These are phyloP conservation scores for Pseudoturritis turrita DNA, from an alignment of 345 rosid genomes.

Conservation along the genomic window DNA sequence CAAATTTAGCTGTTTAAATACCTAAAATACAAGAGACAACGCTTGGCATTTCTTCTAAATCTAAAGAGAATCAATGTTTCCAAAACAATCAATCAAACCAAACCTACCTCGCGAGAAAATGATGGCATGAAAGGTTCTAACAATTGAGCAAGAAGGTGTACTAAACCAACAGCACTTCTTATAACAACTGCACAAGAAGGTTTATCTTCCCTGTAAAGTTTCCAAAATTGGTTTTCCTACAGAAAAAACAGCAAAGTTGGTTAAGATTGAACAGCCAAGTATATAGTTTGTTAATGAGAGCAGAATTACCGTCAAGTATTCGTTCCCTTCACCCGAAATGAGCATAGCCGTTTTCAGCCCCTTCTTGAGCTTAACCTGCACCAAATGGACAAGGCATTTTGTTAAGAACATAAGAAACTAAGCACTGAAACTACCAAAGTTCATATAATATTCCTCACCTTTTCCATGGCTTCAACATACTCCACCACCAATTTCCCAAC, in stretches of 20 bases:
- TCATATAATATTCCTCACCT: constrained; percentile 45
- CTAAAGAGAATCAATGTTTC: background rate
- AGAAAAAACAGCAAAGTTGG: constrained; percentile 10
- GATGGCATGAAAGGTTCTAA: constrained; percentile 97
- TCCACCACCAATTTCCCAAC: constrained; percentile 56
- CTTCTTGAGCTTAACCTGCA: constrained; percentile 87
- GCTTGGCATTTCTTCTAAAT: background rate
- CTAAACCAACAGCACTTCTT: constrained; percentile 77
- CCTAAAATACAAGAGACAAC: constrained; percentile 40
- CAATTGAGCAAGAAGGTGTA: constrained; percentile 74
- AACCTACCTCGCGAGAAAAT: constrained; percentile 71
- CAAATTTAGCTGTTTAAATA: constrained; percentile 81
- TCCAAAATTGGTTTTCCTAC: constrained; percentile 86
- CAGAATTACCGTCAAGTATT: constrained; percentile 68
- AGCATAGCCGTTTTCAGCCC: constrained; percentile 80
- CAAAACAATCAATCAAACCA: background rate
- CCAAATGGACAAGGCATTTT: background rate
- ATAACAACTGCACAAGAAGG: constrained; percentile 70
- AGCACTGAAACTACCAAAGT: background rate
- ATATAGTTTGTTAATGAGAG: background rate
- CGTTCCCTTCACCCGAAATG: constrained; percentile 83
- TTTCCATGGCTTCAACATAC: constrained; percentile 88
- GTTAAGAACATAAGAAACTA: constrained; percentile 6
- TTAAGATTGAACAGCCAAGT: background rate
- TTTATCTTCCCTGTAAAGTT: constrained; percentile 73